These are phyloP conservation scores for Aureobasidium zeae DNA, from an alignment of 2,329 filamentous ascomycete species.

Conservation along the genomic window DNA sequence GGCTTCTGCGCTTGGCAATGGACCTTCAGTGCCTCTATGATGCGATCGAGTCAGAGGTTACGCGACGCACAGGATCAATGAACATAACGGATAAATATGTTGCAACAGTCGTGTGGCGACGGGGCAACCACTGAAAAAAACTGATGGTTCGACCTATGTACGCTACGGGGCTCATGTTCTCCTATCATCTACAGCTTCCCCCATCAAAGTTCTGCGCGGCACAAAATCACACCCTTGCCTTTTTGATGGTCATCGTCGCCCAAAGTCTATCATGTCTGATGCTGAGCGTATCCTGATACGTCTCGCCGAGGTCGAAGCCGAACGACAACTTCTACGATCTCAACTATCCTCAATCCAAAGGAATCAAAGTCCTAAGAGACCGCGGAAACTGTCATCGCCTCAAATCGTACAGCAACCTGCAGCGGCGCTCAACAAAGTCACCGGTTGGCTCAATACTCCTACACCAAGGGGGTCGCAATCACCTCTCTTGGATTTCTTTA, in stretches of 20 bases:
- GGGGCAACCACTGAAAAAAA: background rate
- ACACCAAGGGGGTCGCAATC: background rate
- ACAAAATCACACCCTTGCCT: background rate
- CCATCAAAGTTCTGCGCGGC: background rate
- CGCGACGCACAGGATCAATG: too few species aligned
- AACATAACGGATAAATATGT: too few species aligned
- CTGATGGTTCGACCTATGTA: background rate
- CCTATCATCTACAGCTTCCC: background rate
- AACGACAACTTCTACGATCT: background rate
- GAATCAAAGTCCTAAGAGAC: background rate
- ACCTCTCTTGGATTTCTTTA: slow-evolving; percentile 6
- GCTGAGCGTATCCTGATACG: background rate
- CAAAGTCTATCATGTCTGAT: background rate
- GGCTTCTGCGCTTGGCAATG: too few species aligned
- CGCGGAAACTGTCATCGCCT: background rate
- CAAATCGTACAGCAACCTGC: background rate
- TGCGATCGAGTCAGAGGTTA: too few species aligned
- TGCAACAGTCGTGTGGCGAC: background rate
- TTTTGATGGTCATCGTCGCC: background rate
- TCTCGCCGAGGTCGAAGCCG: background rate
- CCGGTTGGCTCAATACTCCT: background rate
- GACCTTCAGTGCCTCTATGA: too few species aligned
- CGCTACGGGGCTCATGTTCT: background rate
- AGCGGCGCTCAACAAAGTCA: background rate
- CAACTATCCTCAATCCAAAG: background rate